Evolutionary conservation across 352 stramenopile genomes (phyloP).

Genomic region (Phytophthora kernoviae): DNA sequence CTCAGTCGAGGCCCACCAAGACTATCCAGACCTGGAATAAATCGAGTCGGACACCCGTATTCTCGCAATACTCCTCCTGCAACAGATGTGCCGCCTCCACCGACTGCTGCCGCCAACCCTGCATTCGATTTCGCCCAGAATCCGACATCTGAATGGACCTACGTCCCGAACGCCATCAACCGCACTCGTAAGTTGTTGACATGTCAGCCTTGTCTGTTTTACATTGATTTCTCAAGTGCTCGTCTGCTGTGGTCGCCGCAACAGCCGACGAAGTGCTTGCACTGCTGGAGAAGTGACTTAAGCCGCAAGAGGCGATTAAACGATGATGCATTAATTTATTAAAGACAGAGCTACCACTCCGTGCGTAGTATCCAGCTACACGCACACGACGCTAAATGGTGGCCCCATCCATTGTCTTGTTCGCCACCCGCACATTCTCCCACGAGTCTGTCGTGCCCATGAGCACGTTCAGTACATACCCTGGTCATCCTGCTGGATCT

Average conservation of each 20-base stretch:
- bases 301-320: neutral
- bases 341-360: slow-evolving; percentile 1
- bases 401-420: slow-evolving; percentile 12
- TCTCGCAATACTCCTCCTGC: slow-evolving; percentile 5
- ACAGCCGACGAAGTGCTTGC: slow-evolving; percentile 62
- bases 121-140: slow-evolving; percentile 60
- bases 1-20: slow-evolving; percentile 18
- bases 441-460: slow-evolving; percentile 71
- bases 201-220: too few species aligned
- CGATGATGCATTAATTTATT: slow-evolving; percentile 24
- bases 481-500: slow-evolving; percentile 71
- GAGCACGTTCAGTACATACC: slow-evolving; percentile 66
- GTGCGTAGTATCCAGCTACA: too few species aligned
- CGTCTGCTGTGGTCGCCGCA: too few species aligned
- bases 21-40: slow-evolving; percentile 13
- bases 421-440: slow-evolving; percentile 41
- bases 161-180: slow-evolving; percentile 43
- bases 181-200: slow-evolving; percentile 49
- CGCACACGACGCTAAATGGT: slow-evolving; percentile 16
- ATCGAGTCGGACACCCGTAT: slow-evolving; percentile 17
- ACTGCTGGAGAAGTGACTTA: slow-evolving; percentile 46
- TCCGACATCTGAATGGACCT: slow-evolving; percentile 69
- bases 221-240: too few species aligned
- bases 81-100: slow-evolving; percentile 4
- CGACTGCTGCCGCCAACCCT: slow-evolving; percentile 3